These are phyloP conservation scores for Blastobotrys serpentis DNA, from an alignment of 1,139 yeast genomes.

Conservation along the genomic window DNA sequence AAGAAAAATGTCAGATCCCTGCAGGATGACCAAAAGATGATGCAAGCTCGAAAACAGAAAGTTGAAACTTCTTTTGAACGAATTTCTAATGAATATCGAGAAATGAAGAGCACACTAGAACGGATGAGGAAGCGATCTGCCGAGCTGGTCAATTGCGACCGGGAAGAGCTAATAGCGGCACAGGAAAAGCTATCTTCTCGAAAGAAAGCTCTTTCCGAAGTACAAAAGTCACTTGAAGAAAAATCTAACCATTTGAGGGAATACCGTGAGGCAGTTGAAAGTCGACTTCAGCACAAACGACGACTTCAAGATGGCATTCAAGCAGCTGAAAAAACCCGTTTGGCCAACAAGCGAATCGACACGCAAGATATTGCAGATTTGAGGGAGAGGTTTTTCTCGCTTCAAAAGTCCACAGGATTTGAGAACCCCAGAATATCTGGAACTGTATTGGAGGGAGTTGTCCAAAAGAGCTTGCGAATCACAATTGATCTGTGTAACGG, in stretches of 20 bases:
- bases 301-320: constrained; percentile 19
- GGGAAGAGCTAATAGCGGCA: constrained; percentile 17
- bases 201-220: constrained; percentile 12
- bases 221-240: constrained; percentile 8
- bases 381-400: constrained; percentile 7
- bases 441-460: not conserved
- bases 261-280: constrained; percentile 16
- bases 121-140: constrained; percentile 28
- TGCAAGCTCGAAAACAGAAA: constrained; percentile 25
- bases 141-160: constrained; percentile 23
- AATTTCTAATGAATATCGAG: constrained; percentile 33
- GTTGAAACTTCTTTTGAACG: constrained; percentile 37
- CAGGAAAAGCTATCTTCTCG: constrained; percentile 15
- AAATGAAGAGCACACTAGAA: constrained; percentile 31
- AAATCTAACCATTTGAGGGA: constrained; percentile 12
- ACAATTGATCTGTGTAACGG: constrained; percentile 9
- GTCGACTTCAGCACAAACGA: constrained; percentile 16
- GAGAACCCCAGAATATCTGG: constrained; percentile 4
- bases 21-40: constrained; percentile 24
- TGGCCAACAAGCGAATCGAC: constrained; percentile 19
- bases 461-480: constrained; percentile 12
- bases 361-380: constrained; percentile 17
- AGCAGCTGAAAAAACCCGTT: constrained; percentile 19
- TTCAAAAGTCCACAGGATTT: constrained; percentile 15
- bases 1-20: constrained; percentile 32